Evolutionary conservation across 2,329 filamentous ascomycete species (phyloP).

Genomic region (Ceratocystis destructans): DNA sequence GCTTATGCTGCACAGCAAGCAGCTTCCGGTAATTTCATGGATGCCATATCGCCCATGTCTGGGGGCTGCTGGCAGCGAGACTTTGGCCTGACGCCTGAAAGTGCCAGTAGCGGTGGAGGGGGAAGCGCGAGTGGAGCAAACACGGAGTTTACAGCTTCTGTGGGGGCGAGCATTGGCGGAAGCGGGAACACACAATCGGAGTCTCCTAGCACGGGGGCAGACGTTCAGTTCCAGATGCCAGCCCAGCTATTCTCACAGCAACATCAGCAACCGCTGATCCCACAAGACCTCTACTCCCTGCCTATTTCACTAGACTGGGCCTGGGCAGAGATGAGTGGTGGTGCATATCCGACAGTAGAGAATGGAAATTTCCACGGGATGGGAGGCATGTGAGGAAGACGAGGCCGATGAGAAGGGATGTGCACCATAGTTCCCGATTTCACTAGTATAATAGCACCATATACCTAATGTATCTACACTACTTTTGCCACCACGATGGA

Average conservation of each 20-base stretch:
- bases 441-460: background rate
- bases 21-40: conserved; percentile 8
- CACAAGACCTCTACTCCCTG: conserved; percentile 88
- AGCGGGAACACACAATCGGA: background rate
- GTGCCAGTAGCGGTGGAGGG: conserved; percentile 3
- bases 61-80: conserved; percentile 38
- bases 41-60: conserved; percentile 22
- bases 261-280: conserved; percentile 67
- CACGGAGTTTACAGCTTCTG: conserved; percentile 5
- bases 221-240: background rate
- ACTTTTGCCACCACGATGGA: background rate
- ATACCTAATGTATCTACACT: background rate
- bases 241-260: background rate
- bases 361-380: conserved; percentile 39
- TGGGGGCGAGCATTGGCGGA: conserved; percentile 21
- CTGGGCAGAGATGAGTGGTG: conserved; percentile 55
- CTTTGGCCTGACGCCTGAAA: conserved; percentile 26
- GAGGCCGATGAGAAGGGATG: background rate
- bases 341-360: conserved; percentile 48
- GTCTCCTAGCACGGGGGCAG: background rate
- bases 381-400: background rate
- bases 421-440: background rate
- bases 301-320: conserved; percentile 93
- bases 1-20: conserved; percentile 10
- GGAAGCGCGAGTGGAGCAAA: background rate